phyloP scores from a whole-genome alignment of 768 basidiomycete species.

The Xerocomus potaroensis region DNA sequence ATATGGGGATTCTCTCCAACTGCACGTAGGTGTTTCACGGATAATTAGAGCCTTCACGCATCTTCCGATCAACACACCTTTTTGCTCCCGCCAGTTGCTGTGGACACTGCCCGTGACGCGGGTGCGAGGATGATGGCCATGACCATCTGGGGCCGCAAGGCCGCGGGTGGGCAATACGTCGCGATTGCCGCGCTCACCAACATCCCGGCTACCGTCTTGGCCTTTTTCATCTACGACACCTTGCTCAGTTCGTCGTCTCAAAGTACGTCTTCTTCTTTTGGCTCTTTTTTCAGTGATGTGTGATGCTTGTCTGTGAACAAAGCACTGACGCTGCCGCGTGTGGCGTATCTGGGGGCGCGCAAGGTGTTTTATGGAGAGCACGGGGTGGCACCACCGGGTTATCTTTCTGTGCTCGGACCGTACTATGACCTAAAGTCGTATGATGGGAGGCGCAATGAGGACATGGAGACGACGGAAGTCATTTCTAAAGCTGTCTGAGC shows the following conservation, averaged over 20 bases:
- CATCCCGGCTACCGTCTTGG: slow-evolving; percentile 59
- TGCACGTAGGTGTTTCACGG: slow-evolving; percentile 34
- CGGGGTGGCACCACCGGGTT: slow-evolving; percentile 17
- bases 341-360: slow-evolving; percentile 18
- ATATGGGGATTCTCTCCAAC: slow-evolving; percentile 59
- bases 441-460: slow-evolving; percentile 9
- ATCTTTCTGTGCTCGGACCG: slow-evolving; percentile 15
- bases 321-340: slow-evolving; percentile 19
- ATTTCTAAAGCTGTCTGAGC: slow-evolving; percentile 12
- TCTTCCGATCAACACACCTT: background rate
- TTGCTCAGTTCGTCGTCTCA: slow-evolving; percentile 57
- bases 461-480: background rate
- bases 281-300: background rate
- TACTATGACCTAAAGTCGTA: slow-evolving; percentile 7
- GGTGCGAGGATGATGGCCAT: slow-evolving; percentile 60
- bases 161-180: slow-evolving; percentile 51
- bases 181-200: slow-evolving; percentile 64
- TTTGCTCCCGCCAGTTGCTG: slow-evolving; percentile 42
- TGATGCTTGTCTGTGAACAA: too few relatives aligned
- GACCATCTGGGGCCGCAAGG: slow-evolving; percentile 54
- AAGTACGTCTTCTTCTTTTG: slow-evolving; percentile 41
- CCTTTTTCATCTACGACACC: slow-evolving; percentile 49
- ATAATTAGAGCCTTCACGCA: background rate
- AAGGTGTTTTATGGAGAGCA: slow-evolving; percentile 24
- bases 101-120: slow-evolving; percentile 66